These are phyloP conservation scores for Scenedesmus sp. DNA, from an alignment of 163 green algal species.

Conservation along the genomic window DNA sequence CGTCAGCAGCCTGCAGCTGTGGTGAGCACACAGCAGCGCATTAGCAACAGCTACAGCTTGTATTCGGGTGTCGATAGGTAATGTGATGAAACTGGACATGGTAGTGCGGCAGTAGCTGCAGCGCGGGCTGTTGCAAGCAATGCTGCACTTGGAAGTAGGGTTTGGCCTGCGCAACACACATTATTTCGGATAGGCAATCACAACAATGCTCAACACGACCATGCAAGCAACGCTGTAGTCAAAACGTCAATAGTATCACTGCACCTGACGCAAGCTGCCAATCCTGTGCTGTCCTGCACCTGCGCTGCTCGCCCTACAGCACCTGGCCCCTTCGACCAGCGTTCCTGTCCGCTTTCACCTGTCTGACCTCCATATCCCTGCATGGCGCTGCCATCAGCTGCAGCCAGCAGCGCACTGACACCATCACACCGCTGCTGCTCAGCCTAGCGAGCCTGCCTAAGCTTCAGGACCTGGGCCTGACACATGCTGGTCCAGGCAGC, in stretches of 20 bases:
- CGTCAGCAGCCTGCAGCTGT: constrained; percentile 14
- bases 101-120: not conserved
- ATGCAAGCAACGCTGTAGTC: not conserved
- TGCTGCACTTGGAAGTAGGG: not conserved
- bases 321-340: not conserved
- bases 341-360: constrained; percentile 41
- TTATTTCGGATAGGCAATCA: not conserved
- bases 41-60: too few relatives aligned
- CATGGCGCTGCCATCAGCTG: not conserved
- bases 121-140: not conserved
- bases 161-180: not conserved
- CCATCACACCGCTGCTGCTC: not conserved
- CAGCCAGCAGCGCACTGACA: not conserved
- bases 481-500: not conserved
- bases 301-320: not conserved
- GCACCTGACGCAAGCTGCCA: not conserved
- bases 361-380: constrained; percentile 18
- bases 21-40: constrained; percentile 18
- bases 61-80: not conserved
- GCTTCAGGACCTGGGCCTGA: not conserved
- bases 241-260: not conserved
- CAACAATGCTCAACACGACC: not conserved
- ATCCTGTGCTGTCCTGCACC: not conserved
- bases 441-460: not conserved
- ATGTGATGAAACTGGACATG: not conserved